Conservation (phyloP, 1,284 basidiomycete species). For the Volvariella surrecta region DNA sequence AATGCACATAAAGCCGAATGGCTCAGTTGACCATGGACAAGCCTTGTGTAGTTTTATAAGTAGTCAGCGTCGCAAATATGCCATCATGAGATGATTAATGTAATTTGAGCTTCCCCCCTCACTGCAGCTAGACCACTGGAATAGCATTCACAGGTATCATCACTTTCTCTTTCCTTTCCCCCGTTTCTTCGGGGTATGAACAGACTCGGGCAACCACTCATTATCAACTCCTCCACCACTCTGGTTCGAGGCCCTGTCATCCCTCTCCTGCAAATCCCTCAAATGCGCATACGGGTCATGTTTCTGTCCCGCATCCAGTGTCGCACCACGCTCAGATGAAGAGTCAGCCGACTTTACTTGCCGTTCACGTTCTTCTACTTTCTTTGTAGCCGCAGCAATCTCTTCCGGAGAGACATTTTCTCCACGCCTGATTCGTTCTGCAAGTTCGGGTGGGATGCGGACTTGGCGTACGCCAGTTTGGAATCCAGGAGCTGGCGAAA, state of each 20-base stretch:
- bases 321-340: conserved; percentile 1
- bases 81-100: no score
- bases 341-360: conserved; percentile 13
- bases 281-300: not conserved
- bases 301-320: conserved; percentile 10
- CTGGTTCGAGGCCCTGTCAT: not conserved
- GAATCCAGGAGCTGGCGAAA: conserved; percentile 37
- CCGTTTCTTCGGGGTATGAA: conserved; percentile 32
- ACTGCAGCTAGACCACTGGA: no score
- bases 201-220: conserved; percentile 38
- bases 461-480: conserved; percentile 38
- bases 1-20: conserved; percentile 15
- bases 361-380: conserved; percentile 22
- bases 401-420: conserved; percentile 42
- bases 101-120: no score
- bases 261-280: conserved; percentile 7
- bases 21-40: conserved; percentile 6
- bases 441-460: conserved; percentile 40
- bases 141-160: not conserved
- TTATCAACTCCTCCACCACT: conserved; percentile 21
- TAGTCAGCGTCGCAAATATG: no score
- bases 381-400: conserved; percentile 32
- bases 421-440: conserved; percentile 35
- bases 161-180: conserved; percentile 17
- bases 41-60: no score